Conservation (phyloP, 345 rosid genomes). For the Atalantia buxifolia region DNA sequence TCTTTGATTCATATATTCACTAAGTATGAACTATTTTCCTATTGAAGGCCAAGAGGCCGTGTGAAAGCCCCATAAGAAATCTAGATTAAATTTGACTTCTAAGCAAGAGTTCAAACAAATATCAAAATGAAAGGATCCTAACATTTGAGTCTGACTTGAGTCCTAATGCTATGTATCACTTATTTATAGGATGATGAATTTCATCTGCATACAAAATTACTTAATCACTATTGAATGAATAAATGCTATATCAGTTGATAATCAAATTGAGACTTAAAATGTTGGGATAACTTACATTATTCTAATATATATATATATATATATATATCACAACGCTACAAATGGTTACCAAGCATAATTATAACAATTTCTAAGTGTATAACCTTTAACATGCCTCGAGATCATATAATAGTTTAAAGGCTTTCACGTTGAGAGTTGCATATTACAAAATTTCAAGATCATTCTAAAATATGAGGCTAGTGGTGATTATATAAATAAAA, state of each 20-base stretch:
- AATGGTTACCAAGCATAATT: slow-evolving; percentile 8
- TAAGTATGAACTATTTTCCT: neutral
- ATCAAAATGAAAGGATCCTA: too few relatives aligned
- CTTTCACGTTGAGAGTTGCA: neutral
- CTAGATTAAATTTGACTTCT: neutral
- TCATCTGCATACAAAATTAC: too few relatives aligned
- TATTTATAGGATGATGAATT: too few relatives aligned
- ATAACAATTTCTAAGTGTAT: neutral
- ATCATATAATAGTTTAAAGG: neutral
- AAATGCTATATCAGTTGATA: too few relatives aligned
- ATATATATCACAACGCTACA: neutral
- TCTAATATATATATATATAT: too few relatives aligned
- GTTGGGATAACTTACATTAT: too few relatives aligned
- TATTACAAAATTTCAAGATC: neutral
- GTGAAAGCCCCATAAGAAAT: neutral
- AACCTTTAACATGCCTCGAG: neutral
- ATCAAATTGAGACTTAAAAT: too few relatives aligned
- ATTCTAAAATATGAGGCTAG: neutral
- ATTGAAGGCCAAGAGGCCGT: neutral
- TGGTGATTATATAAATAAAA: neutral
- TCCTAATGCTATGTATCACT: too few relatives aligned
- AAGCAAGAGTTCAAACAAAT: neutral
- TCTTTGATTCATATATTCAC: neutral
- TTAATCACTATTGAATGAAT: too few relatives aligned
- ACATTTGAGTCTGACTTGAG: too few relatives aligned